phyloP scores from a whole-genome alignment of 805 yeast genomes.

The Yarrowia bubula region DNA sequence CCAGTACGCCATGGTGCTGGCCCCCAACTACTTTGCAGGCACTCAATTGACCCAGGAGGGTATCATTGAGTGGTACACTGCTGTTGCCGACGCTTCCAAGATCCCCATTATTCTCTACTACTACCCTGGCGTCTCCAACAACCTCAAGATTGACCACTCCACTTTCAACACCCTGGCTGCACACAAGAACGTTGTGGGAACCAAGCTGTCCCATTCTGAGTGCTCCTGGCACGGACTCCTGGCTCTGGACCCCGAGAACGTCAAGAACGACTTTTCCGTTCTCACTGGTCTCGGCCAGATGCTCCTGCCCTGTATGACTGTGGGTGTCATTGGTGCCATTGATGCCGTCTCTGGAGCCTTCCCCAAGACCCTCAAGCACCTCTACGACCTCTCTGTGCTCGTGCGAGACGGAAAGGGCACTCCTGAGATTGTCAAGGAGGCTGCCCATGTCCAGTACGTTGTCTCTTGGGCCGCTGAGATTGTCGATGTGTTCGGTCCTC shows the following conservation, averaged over 20 bases:
- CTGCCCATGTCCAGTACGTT: constrained; percentile 45
- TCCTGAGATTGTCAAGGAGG: constrained; percentile 38
- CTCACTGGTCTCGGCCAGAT: constrained; percentile 55
- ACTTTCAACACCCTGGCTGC: constrained; percentile 46
- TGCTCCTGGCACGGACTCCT: constrained; percentile 48
- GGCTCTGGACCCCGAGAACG: constrained; percentile 45
- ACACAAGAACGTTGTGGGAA: constrained; percentile 50
- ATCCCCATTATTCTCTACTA: constrained; percentile 49
- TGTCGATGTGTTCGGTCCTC: constrained; percentile 46
- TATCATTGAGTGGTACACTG: constrained; percentile 46
- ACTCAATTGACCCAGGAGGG: constrained; percentile 46
- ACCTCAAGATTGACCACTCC: constrained; percentile 42
- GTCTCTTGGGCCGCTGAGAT: constrained; percentile 50
- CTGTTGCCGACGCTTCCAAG: constrained; percentile 46
- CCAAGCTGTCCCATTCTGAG: constrained; percentile 53
- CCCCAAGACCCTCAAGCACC: constrained; percentile 49
- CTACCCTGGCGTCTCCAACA: constrained; percentile 52
- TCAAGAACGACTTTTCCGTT: constrained; percentile 44
- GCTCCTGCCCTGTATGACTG: constrained; percentile 47
- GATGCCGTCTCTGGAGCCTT: constrained; percentile 55
- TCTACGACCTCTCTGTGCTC: constrained; percentile 43
- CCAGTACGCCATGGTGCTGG: constrained; percentile 40
- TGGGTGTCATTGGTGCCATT: constrained; percentile 52
- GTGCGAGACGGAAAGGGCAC: constrained; percentile 40
- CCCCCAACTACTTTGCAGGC: constrained; percentile 51